Base-by-base conservation (phyloP, 768 basidiomycete genomes). In the Kwoniella mangroviensis region DNA sequence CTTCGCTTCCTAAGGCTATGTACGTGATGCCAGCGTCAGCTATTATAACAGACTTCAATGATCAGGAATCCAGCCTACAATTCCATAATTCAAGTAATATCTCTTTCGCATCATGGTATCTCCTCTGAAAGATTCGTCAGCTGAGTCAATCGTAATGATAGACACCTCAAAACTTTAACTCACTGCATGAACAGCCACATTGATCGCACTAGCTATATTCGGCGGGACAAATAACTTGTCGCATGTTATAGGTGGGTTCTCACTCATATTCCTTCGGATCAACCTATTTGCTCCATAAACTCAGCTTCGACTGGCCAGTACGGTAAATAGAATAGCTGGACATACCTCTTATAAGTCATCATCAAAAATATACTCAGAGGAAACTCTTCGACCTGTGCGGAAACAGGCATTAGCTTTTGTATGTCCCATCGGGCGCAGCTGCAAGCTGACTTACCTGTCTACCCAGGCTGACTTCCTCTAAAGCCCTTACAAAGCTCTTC, bases 201-300 rank as follows among this genome's bases (percentile, higher is more conserved):
- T 84, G 70, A 84, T 77, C 0, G 77, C 75, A 52, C 79, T 78
- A 7, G 79, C 76, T 67, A 83, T 70, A 55, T 72, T 76, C 0
- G 83, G 83, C 11, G 80, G 82, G 9, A 84, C 81, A 42, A 83
- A 76, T 65, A 83, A 59, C 72, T 83, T 83, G 64, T 84, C 83
- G 67, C 82, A 78, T 17, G 70, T 54, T 13, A 72, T 56, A 0
- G 63, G 69, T 13, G 82, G 82, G 7, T 67, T 73, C 4, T 66
- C 60, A n/a, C 74, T 70, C 68, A 83, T 28, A 41, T 72, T 75
- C 42, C 77, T 73, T 15, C 80, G 71, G 17, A 79, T 41, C 54
- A 75, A 60, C 21, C 78, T 77, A 45, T 22, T 42, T 6, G 6
- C 11, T 21, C 24, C 45, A 22, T 26, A 52, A 9, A n/a, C 19